Conservation (phyloP, 2,329 filamentous ascomycete genomes). For the Calonectria naviculata region DNA sequence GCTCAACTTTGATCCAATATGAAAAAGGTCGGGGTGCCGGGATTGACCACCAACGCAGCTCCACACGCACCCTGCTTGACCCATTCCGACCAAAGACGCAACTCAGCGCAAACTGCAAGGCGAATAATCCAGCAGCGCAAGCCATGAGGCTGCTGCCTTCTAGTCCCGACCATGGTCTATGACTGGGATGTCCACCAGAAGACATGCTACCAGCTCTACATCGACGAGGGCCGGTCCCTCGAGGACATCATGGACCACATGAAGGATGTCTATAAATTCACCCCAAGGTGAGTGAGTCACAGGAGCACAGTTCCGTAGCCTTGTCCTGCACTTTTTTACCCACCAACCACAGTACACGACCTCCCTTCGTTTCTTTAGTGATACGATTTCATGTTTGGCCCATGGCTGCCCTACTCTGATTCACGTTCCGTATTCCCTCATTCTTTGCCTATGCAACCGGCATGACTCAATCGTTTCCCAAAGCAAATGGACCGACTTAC, state of each 20-base stretch:
- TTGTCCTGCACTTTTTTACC: background rate
- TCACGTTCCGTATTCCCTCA: background rate
- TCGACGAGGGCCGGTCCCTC: slow-evolving; percentile 78
- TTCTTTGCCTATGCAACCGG: background rate
- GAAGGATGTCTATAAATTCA: slow-evolving; percentile 72
- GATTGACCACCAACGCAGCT: slow-evolving; percentile 43
- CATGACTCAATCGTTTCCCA: background rate
- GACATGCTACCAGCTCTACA: slow-evolving; percentile 72
- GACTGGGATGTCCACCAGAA: slow-evolving; percentile 58
- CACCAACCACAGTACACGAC: background rate
- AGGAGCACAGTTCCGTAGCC: background rate
- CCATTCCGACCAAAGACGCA: slow-evolving; percentile 41
- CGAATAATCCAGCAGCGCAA: slow-evolving; percentile 1
- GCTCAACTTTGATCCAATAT: background rate
- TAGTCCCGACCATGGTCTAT: slow-evolving; percentile 54
- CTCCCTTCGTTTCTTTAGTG: background rate
- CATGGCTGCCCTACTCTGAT: background rate
- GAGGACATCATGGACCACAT: slow-evolving; percentile 82
- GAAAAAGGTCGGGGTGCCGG: slow-evolving; percentile 33
- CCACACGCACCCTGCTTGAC: slow-evolving; percentile 35
- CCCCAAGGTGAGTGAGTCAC: slow-evolving; percentile 71
- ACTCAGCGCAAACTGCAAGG: slow-evolving; percentile 10
- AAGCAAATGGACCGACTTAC: slow-evolving; percentile 27
- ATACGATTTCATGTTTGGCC: background rate
- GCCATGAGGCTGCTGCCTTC: slow-evolving; percentile 27